Percentiles rank a stretch among this genome's conserved stretches.
Evolutionary conservation across 2,329 filamentous ascomycete species (phyloP).

Genomic region (Claviceps spartinae): DNA sequence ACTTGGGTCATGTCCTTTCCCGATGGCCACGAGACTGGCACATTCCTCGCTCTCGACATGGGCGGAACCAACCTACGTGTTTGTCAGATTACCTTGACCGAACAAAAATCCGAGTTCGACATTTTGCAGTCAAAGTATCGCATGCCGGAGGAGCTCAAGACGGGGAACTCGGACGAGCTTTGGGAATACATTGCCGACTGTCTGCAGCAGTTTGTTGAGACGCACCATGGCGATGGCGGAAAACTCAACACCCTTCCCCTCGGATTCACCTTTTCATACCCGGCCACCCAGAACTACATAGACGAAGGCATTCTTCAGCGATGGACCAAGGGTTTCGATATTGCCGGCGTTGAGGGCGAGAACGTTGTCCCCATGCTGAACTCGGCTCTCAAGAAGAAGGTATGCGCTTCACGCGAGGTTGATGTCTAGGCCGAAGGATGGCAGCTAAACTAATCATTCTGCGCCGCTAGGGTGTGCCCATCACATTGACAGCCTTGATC

Average conservation of each 20-base stretch:
- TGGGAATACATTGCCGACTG: slow-evolving; percentile 95
- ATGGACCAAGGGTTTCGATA: slow-evolving; percentile 97
- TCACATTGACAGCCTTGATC: slow-evolving; percentile 85
- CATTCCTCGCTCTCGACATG: slow-evolving; percentile 84
- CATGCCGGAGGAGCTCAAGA: slow-evolving; percentile 87
- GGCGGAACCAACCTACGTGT: slow-evolving; percentile 92
- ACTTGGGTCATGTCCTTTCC: slow-evolving; percentile 92
- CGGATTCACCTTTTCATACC: slow-evolving; percentile 94
- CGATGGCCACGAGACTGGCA: slow-evolving; percentile 74
- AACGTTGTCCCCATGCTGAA: slow-evolving; percentile 87
- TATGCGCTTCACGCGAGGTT: slow-evolving; percentile 11
- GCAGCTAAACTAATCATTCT: background rate
- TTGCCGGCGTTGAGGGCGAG: slow-evolving; percentile 76
- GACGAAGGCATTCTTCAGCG: slow-evolving; percentile 85
- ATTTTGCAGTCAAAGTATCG: slow-evolving; percentile 94
- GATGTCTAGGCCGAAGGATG: background rate
- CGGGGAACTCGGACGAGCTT: slow-evolving; percentile 67
- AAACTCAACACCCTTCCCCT: slow-evolving; percentile 57
- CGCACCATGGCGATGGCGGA: slow-evolving; percentile 57
- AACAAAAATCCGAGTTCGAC: slow-evolving; percentile 80
- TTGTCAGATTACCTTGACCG: slow-evolving; percentile 79
- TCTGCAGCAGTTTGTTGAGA: slow-evolving; percentile 77
- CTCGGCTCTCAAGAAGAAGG: slow-evolving; percentile 51
- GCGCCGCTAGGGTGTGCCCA: slow-evolving; percentile 57
- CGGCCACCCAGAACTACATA: slow-evolving; percentile 84